A percentile compares a stretch with the other conserved stretches of the same genome.
phyloP scores from a whole-genome alignment of 75 land plant species.

The Pinus taeda region DNA sequence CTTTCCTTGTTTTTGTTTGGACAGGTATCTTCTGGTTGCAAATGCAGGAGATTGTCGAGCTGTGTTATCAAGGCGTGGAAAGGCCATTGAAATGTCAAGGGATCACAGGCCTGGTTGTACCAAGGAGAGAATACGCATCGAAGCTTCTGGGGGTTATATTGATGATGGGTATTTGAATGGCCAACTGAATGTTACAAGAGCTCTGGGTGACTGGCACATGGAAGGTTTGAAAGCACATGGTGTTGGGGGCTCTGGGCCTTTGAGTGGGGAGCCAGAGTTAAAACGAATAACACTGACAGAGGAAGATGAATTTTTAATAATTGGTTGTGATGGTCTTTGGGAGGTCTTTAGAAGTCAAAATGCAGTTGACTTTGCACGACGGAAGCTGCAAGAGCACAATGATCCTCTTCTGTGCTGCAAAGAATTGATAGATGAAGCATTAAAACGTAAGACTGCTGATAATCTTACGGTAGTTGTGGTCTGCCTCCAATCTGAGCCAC shows the following conservation, averaged over 20 bases:
- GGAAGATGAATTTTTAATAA: conserved; percentile 72
- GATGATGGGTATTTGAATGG: conserved; percentile 75
- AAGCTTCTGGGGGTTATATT: conserved; percentile 56
- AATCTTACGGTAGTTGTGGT: conserved; percentile 66
- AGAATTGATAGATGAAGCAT: conserved; percentile 63
- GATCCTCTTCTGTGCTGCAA: conserved; percentile 61
- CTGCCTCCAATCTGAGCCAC: conserved; percentile 60
- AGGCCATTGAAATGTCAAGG: conserved; percentile 58
- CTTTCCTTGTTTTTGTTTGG: conserved; percentile 9
- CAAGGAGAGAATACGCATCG: conserved; percentile 43
- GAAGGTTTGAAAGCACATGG: conserved; percentile 42
- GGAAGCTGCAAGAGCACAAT: conserved; percentile 63
- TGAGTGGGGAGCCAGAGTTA: conserved; percentile 73
- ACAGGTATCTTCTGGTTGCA: conserved; percentile 64
- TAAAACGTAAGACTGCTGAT: conserved; percentile 51
- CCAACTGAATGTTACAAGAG: conserved; percentile 54
- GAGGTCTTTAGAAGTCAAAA: conserved; percentile 69
- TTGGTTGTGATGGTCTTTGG: conserved; percentile 80
- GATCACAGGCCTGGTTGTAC: conserved; percentile 55
- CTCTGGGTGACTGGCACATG: conserved; percentile 77
- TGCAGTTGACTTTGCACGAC: conserved; percentile 65
- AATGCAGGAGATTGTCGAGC: conserved; percentile 76
- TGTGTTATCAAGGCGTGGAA: conserved; percentile 49
- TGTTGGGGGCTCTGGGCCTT: conserved; percentile 36
- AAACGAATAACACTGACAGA: conserved; percentile 48